phyloP scores from a whole-genome alignment of 1,139 yeast species.

The Zygosaccharomyces pseudobailii region DNA sequence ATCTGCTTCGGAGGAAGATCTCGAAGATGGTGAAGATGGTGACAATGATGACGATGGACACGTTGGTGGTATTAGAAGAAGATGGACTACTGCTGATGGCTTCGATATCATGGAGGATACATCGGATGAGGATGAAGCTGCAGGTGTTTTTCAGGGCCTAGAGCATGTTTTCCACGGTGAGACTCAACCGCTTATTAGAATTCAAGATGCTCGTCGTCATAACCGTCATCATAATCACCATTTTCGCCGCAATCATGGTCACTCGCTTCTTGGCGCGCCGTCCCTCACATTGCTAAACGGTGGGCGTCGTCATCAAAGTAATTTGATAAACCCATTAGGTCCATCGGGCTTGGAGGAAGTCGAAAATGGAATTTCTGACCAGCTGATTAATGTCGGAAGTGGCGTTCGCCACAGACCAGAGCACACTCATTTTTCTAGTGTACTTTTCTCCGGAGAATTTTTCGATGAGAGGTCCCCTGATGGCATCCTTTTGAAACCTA shows the following conservation, averaged over 20 bases:
- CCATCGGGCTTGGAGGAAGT: slow-evolving; percentile 34
- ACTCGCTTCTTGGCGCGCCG: slow-evolving; percentile 24
- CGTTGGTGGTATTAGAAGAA: slow-evolving; percentile 19
- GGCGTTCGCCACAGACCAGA: slow-evolving; percentile 26
- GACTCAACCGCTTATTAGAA: slow-evolving; percentile 27
- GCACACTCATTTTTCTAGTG: slow-evolving; percentile 28
- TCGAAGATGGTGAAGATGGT: slow-evolving; percentile 22
- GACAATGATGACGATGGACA: slow-evolving; percentile 17
- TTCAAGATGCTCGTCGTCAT: slow-evolving; percentile 21
- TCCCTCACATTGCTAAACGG: slow-evolving; percentile 28
- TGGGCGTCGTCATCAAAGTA: slow-evolving; percentile 28
- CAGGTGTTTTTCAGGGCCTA: slow-evolving; percentile 33
- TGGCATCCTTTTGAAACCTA: slow-evolving; percentile 46
- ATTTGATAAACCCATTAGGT: slow-evolving; percentile 31
- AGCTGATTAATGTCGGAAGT: slow-evolving; percentile 23
- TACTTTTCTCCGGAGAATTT: slow-evolving; percentile 29
- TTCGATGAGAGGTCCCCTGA: slow-evolving; percentile 31
- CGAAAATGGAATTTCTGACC: slow-evolving; percentile 31
- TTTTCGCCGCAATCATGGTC: slow-evolving; percentile 19
- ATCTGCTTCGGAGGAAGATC: slow-evolving; percentile 28
- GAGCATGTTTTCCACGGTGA: slow-evolving; percentile 32
- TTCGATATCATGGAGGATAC: slow-evolving; percentile 30
- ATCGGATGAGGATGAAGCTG: slow-evolving; percentile 30
- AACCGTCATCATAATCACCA: slow-evolving; percentile 19
- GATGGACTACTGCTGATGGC: slow-evolving; percentile 32